Base-by-base conservation (phyloP, 345 rosid genomes). In the Eucalyptus dawsonii region DNA sequence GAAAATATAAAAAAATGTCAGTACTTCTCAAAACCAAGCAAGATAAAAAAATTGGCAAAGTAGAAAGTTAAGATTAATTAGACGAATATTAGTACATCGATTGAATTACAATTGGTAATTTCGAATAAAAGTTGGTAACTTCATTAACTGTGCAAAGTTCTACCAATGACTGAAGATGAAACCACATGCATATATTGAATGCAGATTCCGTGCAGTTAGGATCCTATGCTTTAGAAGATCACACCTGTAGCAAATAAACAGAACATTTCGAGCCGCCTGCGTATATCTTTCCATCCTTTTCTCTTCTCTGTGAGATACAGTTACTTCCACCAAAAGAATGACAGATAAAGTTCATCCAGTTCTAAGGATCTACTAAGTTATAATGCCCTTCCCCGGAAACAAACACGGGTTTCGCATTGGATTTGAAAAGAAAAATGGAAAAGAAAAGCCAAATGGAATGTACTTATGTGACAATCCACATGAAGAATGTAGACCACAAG, bases 401-500 rank as follows among this genome's bases (percentile, higher is more conserved):
- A 4, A 4, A 67, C 19, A 31, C 3, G 42, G 42, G 40, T 67
- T 67, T 67, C 80, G 80, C 40, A 16, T 31, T 16, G 42, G 80
- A 67, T 67, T 31, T 6, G 34, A 9, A 4, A 9, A 16, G 5
- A 15, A 5, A 31, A 31, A 31, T 3, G 42, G 80, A 16, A 69
- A 31, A 16, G 24, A 17, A 69, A 69, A 69, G 40, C 21, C 24
- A 83, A 45, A 24, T 37, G 31, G 89, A 42, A 29, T 56, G 50
- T 62, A 37, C 50, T 90, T 85, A 90, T 24, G 88, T 9, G 31
- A 89, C 91, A 31, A 91, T 86, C 93, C 95, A 92, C 91, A 91
- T 88, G 91, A 89, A 92, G 42, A 90, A 40, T 34, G 94, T 62
- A 27, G 92, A 89, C 93, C 94, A 91, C 8, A 91, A 69, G 1